phyloP scores from a whole-genome alignment of 495 filamentous ascomycete species.

The Coniosporium apollinis region DNA sequence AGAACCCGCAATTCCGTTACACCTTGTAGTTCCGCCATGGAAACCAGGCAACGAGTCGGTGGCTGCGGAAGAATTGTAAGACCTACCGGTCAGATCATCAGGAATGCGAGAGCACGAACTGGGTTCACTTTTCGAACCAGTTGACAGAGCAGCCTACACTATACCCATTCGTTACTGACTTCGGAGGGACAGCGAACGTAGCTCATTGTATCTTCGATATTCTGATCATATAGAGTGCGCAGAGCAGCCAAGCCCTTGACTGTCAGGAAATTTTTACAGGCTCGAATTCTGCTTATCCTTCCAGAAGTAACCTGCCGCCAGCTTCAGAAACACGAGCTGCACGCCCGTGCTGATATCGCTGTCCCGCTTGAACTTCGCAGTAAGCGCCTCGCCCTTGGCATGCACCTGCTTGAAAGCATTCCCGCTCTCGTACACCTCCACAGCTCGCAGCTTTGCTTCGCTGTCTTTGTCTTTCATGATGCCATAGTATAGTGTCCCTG shows the following conservation, averaged over 20 bases:
- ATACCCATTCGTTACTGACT: too few species aligned
- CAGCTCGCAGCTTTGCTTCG: neutral
- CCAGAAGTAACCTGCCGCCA: constrained; percentile 8
- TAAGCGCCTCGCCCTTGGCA: constrained; percentile 4
- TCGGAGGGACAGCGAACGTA: too few species aligned
- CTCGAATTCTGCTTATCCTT: constrained; percentile 6
- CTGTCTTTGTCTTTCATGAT: constrained; percentile 7
- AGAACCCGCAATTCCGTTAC: constrained; percentile 29
- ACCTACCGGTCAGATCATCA: too few species aligned
- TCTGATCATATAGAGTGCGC: too few species aligned
- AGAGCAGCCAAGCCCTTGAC: too few species aligned
- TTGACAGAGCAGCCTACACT: too few species aligned
- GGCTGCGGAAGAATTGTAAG: too few species aligned
- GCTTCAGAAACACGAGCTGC: constrained; percentile 3
- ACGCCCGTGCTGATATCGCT: constrained; percentile 4
- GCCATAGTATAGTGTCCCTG: constrained; percentile 6
- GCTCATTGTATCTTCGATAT: too few species aligned
- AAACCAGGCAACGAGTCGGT: too few species aligned
- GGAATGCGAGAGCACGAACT: too few species aligned
- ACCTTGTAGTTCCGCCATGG: neutral
- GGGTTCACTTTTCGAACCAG: too few species aligned
- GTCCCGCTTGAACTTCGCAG: constrained; percentile 6
- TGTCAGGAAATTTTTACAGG: constrained; percentile 4
- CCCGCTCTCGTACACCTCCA: constrained; percentile 9
- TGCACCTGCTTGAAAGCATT: constrained; percentile 10